Evolutionary conservation across 768 basidiomycete genomes (phyloP).

Genomic region (Pulveroboletus sp.): DNA sequence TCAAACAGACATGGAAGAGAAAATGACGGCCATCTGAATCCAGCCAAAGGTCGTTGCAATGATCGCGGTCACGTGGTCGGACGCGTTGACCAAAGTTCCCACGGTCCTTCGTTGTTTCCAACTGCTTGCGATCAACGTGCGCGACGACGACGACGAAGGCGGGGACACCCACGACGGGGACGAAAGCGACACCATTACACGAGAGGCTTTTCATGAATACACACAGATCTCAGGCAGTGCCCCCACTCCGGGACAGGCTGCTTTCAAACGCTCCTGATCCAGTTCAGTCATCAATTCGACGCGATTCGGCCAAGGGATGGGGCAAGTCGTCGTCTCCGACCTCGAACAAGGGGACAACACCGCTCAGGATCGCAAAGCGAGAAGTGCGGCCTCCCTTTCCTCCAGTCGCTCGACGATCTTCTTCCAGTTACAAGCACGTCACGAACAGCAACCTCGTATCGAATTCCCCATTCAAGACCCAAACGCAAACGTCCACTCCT

Average conservation of each 20-base stretch:
- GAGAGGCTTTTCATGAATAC: slow-evolving; percentile 26
- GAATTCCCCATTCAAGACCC: slow-evolving; percentile 81
- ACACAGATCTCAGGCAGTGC: slow-evolving; percentile 30
- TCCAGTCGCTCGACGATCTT: slow-evolving; percentile 63
- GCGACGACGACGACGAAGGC: slow-evolving; percentile 15
- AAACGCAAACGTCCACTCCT: slow-evolving; percentile 52
- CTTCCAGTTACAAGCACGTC: slow-evolving; percentile 77
- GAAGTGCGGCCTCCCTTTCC: slow-evolving; percentile 45
- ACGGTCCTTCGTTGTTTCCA: slow-evolving; percentile 23
- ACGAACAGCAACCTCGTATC: slow-evolving; percentile 75
- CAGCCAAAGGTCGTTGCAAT: too few relatives aligned
- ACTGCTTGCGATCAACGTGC: slow-evolving; percentile 8
- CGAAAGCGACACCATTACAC: slow-evolving; percentile 13
- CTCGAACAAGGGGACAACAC: slow-evolving; percentile 44
- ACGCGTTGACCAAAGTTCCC: slow-evolving; percentile 28
- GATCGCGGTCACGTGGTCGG: slow-evolving; percentile 29
- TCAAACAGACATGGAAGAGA: too few relatives aligned
- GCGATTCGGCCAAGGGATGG: slow-evolving; percentile 66
- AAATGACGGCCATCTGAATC: too few relatives aligned
- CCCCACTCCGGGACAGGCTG: slow-evolving; percentile 56
- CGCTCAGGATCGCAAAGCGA: slow-evolving; percentile 72
- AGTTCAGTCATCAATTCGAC: slow-evolving; percentile 58
- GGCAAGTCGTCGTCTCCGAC: slow-evolving; percentile 37
- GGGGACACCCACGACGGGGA: slow-evolving; percentile 20
- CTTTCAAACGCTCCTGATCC: slow-evolving; percentile 61